These are phyloP conservation scores for Phyllostachys edulis DNA, from an alignment of 176 grass and related monocot genomes.

Conservation along the genomic window DNA sequence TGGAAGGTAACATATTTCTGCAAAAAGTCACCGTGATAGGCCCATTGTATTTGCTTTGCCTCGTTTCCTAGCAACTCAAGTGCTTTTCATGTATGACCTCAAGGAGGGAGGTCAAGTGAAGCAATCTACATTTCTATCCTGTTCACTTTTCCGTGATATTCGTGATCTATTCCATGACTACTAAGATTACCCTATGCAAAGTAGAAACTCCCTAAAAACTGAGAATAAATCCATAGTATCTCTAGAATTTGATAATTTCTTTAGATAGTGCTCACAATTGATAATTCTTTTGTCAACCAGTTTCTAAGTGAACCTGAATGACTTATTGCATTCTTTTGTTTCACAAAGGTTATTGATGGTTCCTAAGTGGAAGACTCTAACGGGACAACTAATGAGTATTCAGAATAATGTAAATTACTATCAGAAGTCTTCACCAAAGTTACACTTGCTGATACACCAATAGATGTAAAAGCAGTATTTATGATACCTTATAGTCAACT, in stretches of 20 bases:
- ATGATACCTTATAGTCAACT: too few relatives aligned
- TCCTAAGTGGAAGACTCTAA: too few relatives aligned
- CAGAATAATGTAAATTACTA: too few relatives aligned
- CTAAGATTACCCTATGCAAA: not conserved
- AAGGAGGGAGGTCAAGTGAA: not conserved
- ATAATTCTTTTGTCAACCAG: not conserved
- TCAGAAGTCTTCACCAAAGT: too few relatives aligned
- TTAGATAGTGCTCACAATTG: not conserved
- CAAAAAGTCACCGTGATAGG: not conserved
- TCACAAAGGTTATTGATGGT: conserved; percentile 60
- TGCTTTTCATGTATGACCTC: not conserved
- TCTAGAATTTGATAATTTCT: not conserved
- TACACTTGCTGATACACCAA: too few relatives aligned
- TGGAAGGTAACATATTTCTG: conserved; percentile 69
- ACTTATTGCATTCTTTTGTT: not conserved
- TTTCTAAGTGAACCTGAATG: not conserved
- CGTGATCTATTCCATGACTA: not conserved
- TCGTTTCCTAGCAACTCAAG: not conserved
- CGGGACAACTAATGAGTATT: too few relatives aligned
- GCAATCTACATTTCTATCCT: not conserved
- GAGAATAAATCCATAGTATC: not conserved
- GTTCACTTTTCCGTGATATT: not conserved
- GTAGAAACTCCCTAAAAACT: not conserved
- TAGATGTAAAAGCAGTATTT: too few relatives aligned
- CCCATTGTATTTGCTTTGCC: not conserved